Percentiles rank a stretch among this genome's conserved stretches.
These are phyloP conservation scores for Angomonas deanei DNA, from an alignment of 208 protist genomes.

Conservation along the genomic window DNA sequence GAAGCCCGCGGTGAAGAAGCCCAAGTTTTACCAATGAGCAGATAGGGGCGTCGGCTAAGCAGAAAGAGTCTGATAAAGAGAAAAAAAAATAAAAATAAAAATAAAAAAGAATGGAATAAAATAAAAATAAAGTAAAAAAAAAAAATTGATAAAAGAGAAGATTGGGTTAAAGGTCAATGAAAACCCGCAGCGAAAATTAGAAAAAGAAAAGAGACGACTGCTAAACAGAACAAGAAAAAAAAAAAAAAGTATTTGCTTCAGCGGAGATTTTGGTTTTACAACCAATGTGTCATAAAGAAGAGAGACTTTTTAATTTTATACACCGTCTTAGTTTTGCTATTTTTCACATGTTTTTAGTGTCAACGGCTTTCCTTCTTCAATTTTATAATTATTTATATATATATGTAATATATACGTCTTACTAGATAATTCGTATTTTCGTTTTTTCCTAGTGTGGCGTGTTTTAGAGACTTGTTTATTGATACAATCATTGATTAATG, in stretches of 20 bases:
- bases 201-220: neutral
- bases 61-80: too few relatives aligned
- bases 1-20: conserved; percentile 87
- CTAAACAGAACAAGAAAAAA: neutral
- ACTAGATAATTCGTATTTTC: conserved; percentile 4
- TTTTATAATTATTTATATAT: conserved; percentile 12
- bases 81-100: neutral
- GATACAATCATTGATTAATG: too few relatives aligned
- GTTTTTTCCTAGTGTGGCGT: neutral
- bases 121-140: conserved; percentile 4
- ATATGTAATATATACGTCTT: conserved; percentile 19
- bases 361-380: neutral
- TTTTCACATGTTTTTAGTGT: neutral
- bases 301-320: conserved; percentile 1
- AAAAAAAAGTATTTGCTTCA: neutral
- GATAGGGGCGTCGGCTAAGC: too few relatives aligned
- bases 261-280: neutral
- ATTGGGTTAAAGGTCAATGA: too few relatives aligned
- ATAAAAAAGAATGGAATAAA: neutral
- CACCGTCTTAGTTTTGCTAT: conserved; percentile 1
- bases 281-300: neutral
- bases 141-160: too few relatives aligned
- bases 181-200: neutral
- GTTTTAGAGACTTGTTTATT: too few relatives aligned
- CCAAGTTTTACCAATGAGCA: conserved; percentile 85